Evolutionary conservation across 2,329 filamentous ascomycete species (phyloP).

Genomic region (Rhexocercosporidium sp.): DNA sequence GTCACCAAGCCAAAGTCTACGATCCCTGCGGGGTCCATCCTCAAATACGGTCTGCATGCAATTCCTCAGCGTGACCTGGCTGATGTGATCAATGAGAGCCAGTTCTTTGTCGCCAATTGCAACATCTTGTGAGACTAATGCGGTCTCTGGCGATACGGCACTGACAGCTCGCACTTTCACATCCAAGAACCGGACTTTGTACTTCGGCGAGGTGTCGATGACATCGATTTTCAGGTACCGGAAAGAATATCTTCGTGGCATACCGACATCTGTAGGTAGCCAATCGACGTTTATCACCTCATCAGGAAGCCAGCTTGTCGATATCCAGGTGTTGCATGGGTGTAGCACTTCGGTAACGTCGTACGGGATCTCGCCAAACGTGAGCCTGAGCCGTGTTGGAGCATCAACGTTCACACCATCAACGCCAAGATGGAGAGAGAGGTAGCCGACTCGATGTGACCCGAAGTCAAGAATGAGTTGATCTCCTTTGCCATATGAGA

Average conservation of each 20-base stretch:
- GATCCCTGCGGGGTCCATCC: conserved; percentile 46
- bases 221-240: conserved; percentile 44
- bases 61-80: conserved; percentile 44
- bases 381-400: conserved; percentile 43
- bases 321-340: conserved; percentile 45
- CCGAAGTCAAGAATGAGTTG: conserved; percentile 44
- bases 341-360: conserved; percentile 46
- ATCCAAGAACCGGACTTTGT: conserved; percentile 42
- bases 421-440: conserved; percentile 40
- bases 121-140: not conserved
- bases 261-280: conserved; percentile 39
- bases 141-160: conserved; percentile 34
- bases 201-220: conserved; percentile 45
- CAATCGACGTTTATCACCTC: conserved; percentile 45
- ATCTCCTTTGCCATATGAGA: conserved; percentile 38
- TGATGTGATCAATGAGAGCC: conserved; percentile 40
- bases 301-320: conserved; percentile 46
- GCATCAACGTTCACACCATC: conserved; percentile 44
- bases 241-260: conserved; percentile 44
- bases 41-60: conserved; percentile 49
- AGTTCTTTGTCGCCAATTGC: conserved; percentile 35
- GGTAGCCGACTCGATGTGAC: conserved; percentile 43
- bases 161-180: conserved; percentile 41
- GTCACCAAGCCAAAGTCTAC: conserved; percentile 47
- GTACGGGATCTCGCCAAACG: conserved; percentile 45